Evolutionary conservation across 2,329 filamentous ascomycete genomes (phyloP).

Genomic region (Colletotrichum graminicola): DNA sequence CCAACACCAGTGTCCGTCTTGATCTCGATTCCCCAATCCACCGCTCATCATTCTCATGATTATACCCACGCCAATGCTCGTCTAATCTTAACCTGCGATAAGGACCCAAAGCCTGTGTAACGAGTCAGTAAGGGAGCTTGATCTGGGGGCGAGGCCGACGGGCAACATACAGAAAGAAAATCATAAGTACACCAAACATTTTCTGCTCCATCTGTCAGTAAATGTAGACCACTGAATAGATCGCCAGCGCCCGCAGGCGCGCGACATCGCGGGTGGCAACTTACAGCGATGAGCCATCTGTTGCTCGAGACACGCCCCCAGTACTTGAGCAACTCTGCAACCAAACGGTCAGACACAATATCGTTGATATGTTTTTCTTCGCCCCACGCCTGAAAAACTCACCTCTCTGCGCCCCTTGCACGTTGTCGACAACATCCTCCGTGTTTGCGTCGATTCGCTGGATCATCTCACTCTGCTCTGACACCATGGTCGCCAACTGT

Average conservation of each 20-base stretch:
- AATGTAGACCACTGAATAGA: not conserved
- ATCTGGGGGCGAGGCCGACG: constrained; percentile 40
- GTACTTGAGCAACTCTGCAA: constrained; percentile 87
- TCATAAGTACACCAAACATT: constrained; percentile 93
- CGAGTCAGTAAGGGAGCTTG: constrained; percentile 25
- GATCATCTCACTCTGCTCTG: constrained; percentile 97
- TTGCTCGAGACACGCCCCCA: constrained; percentile 96
- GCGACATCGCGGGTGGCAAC: constrained; percentile 4
- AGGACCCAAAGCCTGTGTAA: constrained; percentile 72
- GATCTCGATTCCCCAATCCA: constrained; percentile 4
- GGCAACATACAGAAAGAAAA: constrained; percentile 78
- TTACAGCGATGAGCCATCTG: constrained; percentile 84
- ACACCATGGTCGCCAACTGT: constrained; percentile 95
- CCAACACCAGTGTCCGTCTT: constrained; percentile 23
- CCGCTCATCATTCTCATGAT: not conserved
- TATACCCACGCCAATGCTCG: not conserved
- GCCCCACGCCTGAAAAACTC: not conserved
- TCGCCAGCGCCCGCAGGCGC: not conserved
- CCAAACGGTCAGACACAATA: constrained; percentile 6
- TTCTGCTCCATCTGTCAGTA: constrained; percentile 47
- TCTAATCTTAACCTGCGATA: constrained; percentile 63
- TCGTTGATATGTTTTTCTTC: not conserved
- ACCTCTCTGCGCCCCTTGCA: constrained; percentile 88
- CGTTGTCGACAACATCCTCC: constrained; percentile 97
- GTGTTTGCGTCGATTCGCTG: constrained; percentile 97